Base-by-base conservation (phyloP, 805 yeast species). In the Ogataea corticis region DNA sequence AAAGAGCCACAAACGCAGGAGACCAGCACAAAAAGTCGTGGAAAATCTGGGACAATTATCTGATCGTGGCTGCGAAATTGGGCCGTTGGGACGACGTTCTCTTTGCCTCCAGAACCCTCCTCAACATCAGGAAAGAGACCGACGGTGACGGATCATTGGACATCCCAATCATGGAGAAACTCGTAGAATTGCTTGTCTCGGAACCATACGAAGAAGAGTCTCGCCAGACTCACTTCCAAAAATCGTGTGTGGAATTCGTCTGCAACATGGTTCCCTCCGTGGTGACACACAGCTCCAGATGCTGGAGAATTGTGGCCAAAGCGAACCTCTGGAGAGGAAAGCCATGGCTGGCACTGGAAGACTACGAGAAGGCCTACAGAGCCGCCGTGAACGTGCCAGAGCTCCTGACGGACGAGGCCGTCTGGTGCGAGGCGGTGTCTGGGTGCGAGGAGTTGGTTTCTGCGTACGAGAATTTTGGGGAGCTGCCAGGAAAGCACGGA, bases 71-170 rank as follows among this genome's bases (percentile, higher is more conserved):
- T 0, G 82, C 83, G 21, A 87, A 83, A 59, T 69, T 91, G 35
- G 73, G 78, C n/a, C 87, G 87, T 58, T 94, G 98, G 97, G 82
- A 78, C 50, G 96, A 89, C 46, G 97, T 87, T 3, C 70, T 91
- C 15, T 66, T 78, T 29, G 97, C 96, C 0, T 75, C 85, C n/a
- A 76, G 73, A 49, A 79, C 80, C 51, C 66, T 90, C 33, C 70
- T 87, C 13, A 76, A 73, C 25, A 65, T 83, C 29, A 80, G 79
- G 49, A 76, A 76, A 41, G 79, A 74, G n/a, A 65, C 73, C 19
- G 70, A 66, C 14, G 82, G 87, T 12, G 92, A 85, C 53, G 74
- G 71, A 2, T 75, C 86, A 2, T 71, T 90, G 43, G 96, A 91
- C 58, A 65, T 87, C 16, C 85, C 90, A 4, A 76, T 90, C 4